phyloP scores from a whole-genome alignment of 2,329 filamentous ascomycete genomes.

The Aspergillus luchuensis region DNA sequence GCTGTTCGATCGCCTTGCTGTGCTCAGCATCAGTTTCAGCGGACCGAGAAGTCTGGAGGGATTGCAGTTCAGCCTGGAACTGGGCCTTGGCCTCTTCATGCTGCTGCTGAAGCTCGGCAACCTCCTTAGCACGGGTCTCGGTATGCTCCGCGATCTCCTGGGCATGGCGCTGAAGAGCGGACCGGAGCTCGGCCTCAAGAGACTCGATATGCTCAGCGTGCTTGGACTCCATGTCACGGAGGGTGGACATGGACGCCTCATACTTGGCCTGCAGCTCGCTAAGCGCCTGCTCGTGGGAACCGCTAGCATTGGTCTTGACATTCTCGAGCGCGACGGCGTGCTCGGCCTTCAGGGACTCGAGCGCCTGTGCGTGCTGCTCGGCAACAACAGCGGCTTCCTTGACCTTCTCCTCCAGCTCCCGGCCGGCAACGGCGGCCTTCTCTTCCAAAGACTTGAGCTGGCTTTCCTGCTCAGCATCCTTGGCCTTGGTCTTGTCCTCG shows the following conservation, averaged over 20 bases:
- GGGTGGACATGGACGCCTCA: constrained; percentile 33
- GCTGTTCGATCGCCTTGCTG: constrained; percentile 43
- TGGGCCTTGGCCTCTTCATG: constrained; percentile 37
- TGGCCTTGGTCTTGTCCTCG: constrained; percentile 41
- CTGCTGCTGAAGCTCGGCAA: constrained; percentile 39
- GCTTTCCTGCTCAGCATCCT: constrained; percentile 38
- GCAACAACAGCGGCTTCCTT: constrained; percentile 30
- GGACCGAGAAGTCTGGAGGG: constrained; percentile 35
- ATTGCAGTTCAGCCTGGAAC: constrained; percentile 42
- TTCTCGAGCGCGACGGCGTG: constrained; percentile 40
- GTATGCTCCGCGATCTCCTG: constrained; percentile 34
- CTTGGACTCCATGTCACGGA: constrained; percentile 32
- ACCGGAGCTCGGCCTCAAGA: constrained; percentile 28
- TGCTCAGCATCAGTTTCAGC: constrained; percentile 42
- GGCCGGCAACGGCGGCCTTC: constrained; percentile 36
- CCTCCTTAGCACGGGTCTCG: constrained; percentile 29
- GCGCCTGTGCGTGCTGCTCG: constrained; percentile 36
- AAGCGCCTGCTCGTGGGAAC: constrained; percentile 34
- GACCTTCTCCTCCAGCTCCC: constrained; percentile 39
- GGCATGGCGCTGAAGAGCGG: constrained; percentile 26
- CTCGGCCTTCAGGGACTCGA: constrained; percentile 37
- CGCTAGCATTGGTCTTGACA: constrained; percentile 32
- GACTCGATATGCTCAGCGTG: constrained; percentile 36
- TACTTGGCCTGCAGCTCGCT: constrained; percentile 38
- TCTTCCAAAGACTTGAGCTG: constrained; percentile 38